Percentiles rank a stretch among this genome's conserved stretches.
phyloP scores from a whole-genome alignment of 2,329 filamentous ascomycete genomes.

The Diaporthe amygdali region DNA sequence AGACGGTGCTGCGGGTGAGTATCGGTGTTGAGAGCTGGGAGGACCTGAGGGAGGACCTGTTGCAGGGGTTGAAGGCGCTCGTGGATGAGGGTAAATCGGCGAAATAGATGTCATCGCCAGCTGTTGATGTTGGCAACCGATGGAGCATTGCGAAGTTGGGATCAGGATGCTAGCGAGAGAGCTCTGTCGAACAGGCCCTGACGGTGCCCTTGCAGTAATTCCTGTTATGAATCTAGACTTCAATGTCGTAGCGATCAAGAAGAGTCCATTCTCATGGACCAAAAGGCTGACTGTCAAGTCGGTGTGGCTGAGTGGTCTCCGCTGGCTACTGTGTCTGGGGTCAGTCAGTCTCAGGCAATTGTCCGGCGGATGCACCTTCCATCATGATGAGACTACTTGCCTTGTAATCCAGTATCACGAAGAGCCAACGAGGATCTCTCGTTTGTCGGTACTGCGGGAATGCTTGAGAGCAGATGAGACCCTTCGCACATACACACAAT shows the following conservation, averaged over 20 bases:
- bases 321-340: too few species aligned
- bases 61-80: constrained; percentile 68
- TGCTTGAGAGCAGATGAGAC: background rate
- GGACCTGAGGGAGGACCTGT: constrained; percentile 79
- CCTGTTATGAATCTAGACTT: background rate
- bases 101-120: background rate
- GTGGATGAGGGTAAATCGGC: constrained; percentile 33
- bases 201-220: too few species aligned
- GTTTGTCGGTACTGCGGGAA: background rate
- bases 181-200: too few species aligned
- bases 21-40: constrained; percentile 87
- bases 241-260: background rate
- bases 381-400: background rate
- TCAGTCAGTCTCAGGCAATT: too few species aligned
- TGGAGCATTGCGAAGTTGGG: too few species aligned
- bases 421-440: background rate
- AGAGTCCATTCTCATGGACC: background rate
- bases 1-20: constrained; percentile 77
- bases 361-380: too few species aligned
- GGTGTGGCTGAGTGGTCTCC: background rate
- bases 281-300: background rate
- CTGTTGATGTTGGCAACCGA: background rate
- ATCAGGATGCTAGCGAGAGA: too few species aligned
- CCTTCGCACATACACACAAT: too few species aligned
- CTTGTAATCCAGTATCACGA: background rate